Evolutionary conservation across 78 protist genomes (phyloP), one percentile per base, ranked within the genome.

Genomic region (Mastigamoeba balamuthi): DNA sequence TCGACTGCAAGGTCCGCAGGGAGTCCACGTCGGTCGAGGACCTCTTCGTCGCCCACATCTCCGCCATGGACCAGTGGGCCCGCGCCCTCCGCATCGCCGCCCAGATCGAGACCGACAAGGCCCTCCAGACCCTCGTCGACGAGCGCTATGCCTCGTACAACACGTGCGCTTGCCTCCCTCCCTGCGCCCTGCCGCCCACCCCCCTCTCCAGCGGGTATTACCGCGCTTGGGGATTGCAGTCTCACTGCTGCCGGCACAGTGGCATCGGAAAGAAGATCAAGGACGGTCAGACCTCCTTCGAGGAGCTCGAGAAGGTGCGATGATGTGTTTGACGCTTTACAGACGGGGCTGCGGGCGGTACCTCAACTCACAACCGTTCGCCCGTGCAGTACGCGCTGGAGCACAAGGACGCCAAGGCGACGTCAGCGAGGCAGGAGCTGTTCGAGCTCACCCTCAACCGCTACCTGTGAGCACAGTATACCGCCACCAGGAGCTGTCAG

Each of bases 1-100:
- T 70, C 52, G 74, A 70, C 52, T 70, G 74, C 52, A 70, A 70
- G 37, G 58, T 70, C 27, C 43, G 74, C 43, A 7, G 74, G 9
- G 74, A 70, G 37, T 70, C 74, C 1, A 5, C 37, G 33, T 7
- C 5, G 27, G 23, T 70, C 66, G 74, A 66, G 10, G 74, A 70
- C 6, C 6, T 70, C 28, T 70, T 70, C 74, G 10, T 70, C 4
- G 43, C 74, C 1, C 74, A 70, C 52, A 70, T 70, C 35, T n/a
- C n/a, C 1, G 74, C 74, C 39, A 70, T 70, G 43, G 74, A 70
- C 52, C 2, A 7, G 23, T 70, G 5, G 7, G 74, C 74, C 33
- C 74, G 52, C 52, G 74, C 36, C 9, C 37, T 66, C 65, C 29
- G 70, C 9, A 30, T 17, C 36, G 70, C 70, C n/a, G 70, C 70